A percentile compares a stretch with the other conserved stretches of the same genome.
These are phyloP conservation scores for Heliamphora pulchella DNA, from an alignment of 179 eudicot genomes.

Conservation along the genomic window DNA sequence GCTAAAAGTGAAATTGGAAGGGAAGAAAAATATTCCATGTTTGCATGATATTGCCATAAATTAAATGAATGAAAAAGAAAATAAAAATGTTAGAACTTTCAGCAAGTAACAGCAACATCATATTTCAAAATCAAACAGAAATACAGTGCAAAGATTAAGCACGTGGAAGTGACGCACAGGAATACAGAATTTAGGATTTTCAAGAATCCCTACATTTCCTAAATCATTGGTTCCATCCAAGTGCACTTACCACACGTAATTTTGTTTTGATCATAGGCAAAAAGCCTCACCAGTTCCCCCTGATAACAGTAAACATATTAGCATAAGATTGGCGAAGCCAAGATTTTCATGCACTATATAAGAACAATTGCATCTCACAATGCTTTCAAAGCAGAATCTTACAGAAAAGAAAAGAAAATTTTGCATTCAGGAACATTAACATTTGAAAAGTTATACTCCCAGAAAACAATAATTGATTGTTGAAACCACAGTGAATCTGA, in stretches of 20 bases:
- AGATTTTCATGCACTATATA: background rate
- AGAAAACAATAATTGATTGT: too few species aligned
- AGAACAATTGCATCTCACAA: background rate
- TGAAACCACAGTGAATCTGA: too few species aligned
- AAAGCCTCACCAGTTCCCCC: conserved; percentile 77
- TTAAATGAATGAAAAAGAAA: background rate
- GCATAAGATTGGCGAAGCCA: background rate
- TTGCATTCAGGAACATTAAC: background rate
- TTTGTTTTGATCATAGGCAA: conserved; percentile 83
- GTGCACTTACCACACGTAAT: conserved; percentile 74
- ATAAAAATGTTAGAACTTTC: background rate
- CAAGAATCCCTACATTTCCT: background rate
- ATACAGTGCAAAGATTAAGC: background rate
- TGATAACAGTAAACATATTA: conserved; percentile 23
- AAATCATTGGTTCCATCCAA: background rate
- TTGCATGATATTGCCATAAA: conserved; percentile 3
- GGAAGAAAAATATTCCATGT: background rate
- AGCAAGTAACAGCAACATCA: background rate
- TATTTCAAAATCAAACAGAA: background rate
- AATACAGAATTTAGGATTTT: background rate
- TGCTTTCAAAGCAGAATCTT: background rate
- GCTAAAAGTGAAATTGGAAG: too few species aligned
- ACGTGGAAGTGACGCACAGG: background rate
- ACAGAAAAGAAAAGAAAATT: background rate
- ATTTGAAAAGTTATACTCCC: too few species aligned